Evolutionary conservation across 2,329 filamentous ascomycete genomes (phyloP).

Genomic region (Hawksworthiomyces lignivorus): DNA sequence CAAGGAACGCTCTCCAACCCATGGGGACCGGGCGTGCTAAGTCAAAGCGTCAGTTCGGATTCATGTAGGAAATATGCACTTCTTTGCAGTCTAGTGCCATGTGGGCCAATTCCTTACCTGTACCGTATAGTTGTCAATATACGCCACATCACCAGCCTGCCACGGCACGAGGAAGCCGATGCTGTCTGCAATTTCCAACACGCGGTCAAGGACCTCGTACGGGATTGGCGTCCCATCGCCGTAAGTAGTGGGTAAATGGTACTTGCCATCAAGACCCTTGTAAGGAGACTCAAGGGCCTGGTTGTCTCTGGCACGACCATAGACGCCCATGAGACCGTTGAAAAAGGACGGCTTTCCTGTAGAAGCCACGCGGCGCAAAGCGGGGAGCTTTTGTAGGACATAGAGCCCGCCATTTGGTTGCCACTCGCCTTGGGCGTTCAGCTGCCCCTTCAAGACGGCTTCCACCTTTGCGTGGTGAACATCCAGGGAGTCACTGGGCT

Average conservation of each 20-base stretch:
- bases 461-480: slow-evolving; percentile 11
- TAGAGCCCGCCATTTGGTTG: slow-evolving; percentile 11
- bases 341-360: slow-evolving; percentile 6
- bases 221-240: slow-evolving; percentile 10
- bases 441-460: background rate
- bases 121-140: slow-evolving; percentile 14
- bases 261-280: slow-evolving; percentile 5
- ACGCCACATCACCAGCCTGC: slow-evolving; percentile 12
- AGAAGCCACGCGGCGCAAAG: slow-evolving; percentile 8
- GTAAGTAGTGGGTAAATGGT: slow-evolving; percentile 10
- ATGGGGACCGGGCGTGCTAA: slow-evolving; percentile 9
- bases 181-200: slow-evolving; percentile 9
- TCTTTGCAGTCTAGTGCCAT: no score
- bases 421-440: slow-evolving; percentile 12
- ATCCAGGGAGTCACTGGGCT: slow-evolving; percentile 1
- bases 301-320: slow-evolving; percentile 5
- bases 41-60: no score
- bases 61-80: no score
- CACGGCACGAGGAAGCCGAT: slow-evolving; percentile 13
- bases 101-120: no score
- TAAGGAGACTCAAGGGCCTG: slow-evolving; percentile 9
- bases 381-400: slow-evolving; percentile 11
- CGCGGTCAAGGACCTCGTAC: slow-evolving; percentile 6
- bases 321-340: slow-evolving; percentile 12
- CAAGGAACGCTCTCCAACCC: slow-evolving; percentile 7